Evolutionary conservation across 2,329 filamentous ascomycete genomes (phyloP).

Genomic region (Botrytis porri): DNA sequence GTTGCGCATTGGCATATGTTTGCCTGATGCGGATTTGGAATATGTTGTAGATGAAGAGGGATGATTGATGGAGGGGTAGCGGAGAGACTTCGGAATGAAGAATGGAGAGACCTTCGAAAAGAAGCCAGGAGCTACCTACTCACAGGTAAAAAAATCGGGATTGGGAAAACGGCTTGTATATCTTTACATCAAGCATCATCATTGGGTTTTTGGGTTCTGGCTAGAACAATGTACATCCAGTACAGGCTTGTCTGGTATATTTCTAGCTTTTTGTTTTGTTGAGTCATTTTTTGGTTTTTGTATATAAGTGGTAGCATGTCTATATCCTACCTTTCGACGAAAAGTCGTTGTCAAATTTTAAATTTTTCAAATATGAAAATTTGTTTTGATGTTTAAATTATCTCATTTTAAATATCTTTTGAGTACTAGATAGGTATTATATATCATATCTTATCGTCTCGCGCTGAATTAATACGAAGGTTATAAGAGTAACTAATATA

Average conservation of each 20-base stretch:
- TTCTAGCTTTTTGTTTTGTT: background rate
- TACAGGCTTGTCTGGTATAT: background rate
- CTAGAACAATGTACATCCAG: background rate
- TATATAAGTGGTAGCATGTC: background rate
- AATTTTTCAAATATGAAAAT: background rate
- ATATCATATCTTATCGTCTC: background rate
- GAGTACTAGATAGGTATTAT: background rate
- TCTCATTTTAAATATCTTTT: background rate
- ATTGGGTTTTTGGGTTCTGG: background rate
- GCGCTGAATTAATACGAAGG: no score
- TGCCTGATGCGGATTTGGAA: conserved; percentile 16
- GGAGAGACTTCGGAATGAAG: background rate
- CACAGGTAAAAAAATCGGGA: background rate
- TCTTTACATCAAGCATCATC: background rate
- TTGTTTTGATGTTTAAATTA: background rate
- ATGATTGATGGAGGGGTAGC: background rate
- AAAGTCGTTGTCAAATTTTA: background rate
- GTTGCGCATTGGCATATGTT: background rate
- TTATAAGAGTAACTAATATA: no score
- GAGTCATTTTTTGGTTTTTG: background rate
- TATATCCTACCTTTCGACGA: background rate
- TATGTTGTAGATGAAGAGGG: background rate
- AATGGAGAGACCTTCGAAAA: background rate
- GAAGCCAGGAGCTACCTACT: background rate
- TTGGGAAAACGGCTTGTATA: background rate